Percentiles rank a stretch among this genome's conserved stretches.
These are phyloP conservation scores for Blastocrithidia nonstop DNA, from an alignment of 208 protist genomes.

Conservation along the genomic window DNA sequence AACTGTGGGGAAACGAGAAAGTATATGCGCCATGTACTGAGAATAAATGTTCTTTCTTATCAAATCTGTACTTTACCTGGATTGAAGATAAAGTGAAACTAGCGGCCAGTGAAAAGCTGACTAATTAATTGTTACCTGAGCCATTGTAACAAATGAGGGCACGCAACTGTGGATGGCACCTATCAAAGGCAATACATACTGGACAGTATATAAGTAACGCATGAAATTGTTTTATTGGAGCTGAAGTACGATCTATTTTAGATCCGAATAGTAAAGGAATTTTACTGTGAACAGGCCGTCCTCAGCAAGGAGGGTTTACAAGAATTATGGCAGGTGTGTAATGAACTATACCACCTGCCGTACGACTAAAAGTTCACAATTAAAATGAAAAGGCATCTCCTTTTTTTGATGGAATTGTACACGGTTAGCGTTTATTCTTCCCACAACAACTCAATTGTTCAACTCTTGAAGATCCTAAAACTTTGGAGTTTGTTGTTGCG, in stretches of 20 bases:
- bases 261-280: conserved; percentile 25
- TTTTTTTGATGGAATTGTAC: conserved; percentile 28
- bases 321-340: conserved; percentile 47
- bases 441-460: conserved; percentile 15
- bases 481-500: conserved; percentile 9
- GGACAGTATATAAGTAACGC: conserved; percentile 16
- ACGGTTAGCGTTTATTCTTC: conserved; percentile 52
- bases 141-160: conserved; percentile 10
- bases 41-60: conserved; percentile 16
- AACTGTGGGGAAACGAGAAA: conserved; percentile 31
- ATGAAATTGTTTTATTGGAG: conserved; percentile 28
- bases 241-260: conserved; percentile 10
- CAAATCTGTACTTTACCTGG: conserved; percentile 29
- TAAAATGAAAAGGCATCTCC: conserved; percentile 6
- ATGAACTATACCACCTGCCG: conserved; percentile 24
- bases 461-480: conserved; percentile 31
- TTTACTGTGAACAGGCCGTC: conserved; percentile 42
- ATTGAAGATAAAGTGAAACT: conserved; percentile 14
- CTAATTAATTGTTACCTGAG: conserved; percentile 13
- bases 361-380: conserved; percentile 7
- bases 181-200: conserved; percentile 16
- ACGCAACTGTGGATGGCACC: conserved; percentile 13
- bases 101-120: conserved; percentile 26
- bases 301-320: conserved; percentile 35
- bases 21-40: conserved; percentile 18